These are phyloP conservation scores for Irpex sp. DNA, from an alignment of 1,284 basidiomycete genomes.

Conservation along the genomic window DNA sequence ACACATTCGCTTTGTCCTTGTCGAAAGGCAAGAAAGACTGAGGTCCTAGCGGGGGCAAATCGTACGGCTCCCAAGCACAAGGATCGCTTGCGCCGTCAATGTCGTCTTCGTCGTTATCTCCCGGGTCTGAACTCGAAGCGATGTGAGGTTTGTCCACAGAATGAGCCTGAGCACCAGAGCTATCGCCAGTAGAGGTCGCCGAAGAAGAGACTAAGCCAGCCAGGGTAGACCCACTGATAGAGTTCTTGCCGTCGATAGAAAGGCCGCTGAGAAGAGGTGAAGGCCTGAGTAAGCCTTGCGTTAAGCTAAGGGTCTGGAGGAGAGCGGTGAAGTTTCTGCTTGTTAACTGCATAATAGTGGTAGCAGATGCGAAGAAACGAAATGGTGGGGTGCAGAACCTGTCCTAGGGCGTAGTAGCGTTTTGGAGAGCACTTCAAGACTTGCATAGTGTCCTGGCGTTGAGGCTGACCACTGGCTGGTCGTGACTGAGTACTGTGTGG, in stretches of 20 bases:
- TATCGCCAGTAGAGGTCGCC: not conserved
- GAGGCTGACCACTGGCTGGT: conserved; percentile 1
- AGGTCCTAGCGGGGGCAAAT: conserved; percentile 26
- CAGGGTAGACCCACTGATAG: not conserved
- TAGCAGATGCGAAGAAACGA: not conserved
- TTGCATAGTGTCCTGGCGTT: not conserved
- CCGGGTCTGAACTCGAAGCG: not conserved
- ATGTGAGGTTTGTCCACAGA: not conserved
- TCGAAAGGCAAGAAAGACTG: conserved; percentile 49
- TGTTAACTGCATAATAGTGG: conserved; percentile 21
- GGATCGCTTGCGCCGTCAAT: not conserved
- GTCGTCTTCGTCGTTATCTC: not conserved
- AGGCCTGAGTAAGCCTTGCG: conserved; percentile 36
- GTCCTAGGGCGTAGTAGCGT: not conserved
- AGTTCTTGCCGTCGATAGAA: conserved; percentile 1
- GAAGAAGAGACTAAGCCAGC: not conserved
- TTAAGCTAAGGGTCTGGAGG: conserved; percentile 31
- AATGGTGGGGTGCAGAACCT: not conserved
- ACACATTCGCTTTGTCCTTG: conserved; percentile 43
- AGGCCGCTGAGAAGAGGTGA: conserved; percentile 17
- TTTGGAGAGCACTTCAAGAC: not conserved
- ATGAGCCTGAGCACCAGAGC: not conserved
- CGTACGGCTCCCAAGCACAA: conserved; percentile 37
- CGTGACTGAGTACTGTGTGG: not conserved
- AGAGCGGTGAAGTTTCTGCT: conserved; percentile 26